These are phyloP conservation scores for Boeremia lycopersici DNA, from an alignment of 2,329 filamentous ascomycete genomes.

Conservation along the genomic window DNA sequence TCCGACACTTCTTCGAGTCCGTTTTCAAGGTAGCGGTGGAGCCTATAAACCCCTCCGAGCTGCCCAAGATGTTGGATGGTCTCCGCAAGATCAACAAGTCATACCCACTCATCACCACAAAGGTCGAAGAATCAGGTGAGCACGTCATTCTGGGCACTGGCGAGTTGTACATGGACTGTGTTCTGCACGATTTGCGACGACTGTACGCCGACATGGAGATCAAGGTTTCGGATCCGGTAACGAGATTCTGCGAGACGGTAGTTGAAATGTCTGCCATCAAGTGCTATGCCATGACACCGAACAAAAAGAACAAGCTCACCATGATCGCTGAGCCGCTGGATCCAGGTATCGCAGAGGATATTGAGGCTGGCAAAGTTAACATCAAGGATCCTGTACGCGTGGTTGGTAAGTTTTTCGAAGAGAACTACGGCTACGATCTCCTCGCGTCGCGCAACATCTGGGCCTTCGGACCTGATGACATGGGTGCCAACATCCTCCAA, in stretches of 20 bases:
- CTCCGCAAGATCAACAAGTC: constrained; percentile 97
- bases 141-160: constrained; percentile 94
- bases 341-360: constrained; percentile 91
- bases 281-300: constrained; percentile 96
- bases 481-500: constrained; percentile 92
- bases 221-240: constrained; percentile 97
- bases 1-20: constrained; percentile 94
- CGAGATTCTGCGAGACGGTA: constrained; percentile 96
- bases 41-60: constrained; percentile 95
- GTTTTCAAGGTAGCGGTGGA: constrained; percentile 98
- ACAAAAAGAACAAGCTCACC: constrained; percentile 99
- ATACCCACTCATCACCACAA: constrained; percentile 93
- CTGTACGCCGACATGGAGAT: constrained; percentile 99
- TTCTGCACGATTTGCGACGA: constrained; percentile 88
- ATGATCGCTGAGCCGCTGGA: constrained; percentile 98
- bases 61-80: constrained; percentile 98
- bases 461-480: constrained; percentile 97
- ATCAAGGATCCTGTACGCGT: constrained; percentile 93
- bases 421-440: constrained; percentile 96
- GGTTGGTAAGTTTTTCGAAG: constrained; percentile 95
- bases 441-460: constrained; percentile 94
- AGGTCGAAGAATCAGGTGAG: constrained; percentile 97
- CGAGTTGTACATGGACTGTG: constrained; percentile 99
- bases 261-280: constrained; percentile 97
- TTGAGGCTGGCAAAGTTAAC: constrained; percentile 85